Conservation (phyloP, 306 rosid species). For the Acacia crassicarpa region DNA sequence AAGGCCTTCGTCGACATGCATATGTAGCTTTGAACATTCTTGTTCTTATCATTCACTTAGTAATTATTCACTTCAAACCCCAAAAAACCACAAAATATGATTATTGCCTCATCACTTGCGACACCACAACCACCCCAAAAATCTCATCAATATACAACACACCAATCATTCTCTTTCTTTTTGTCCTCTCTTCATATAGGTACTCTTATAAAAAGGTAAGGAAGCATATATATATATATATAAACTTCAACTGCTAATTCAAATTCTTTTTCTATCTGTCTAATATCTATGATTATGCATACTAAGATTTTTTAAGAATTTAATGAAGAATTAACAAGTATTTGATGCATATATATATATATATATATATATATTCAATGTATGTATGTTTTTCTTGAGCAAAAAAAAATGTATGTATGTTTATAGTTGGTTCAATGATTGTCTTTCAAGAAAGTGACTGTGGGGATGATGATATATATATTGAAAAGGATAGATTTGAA, state of each 20-base stretch:
- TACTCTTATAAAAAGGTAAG: no score
- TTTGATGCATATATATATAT: no score
- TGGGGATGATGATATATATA: background rate
- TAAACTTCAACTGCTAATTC: no score
- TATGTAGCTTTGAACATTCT: conserved; percentile 40
- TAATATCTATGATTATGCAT: no score
- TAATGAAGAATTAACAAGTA: no score
- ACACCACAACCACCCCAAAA: background rate
- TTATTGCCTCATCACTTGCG: conserved; percentile 13
- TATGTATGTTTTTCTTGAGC: no score
- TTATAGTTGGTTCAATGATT: background rate
- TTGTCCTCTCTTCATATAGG: background rate
- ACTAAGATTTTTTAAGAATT: no score
- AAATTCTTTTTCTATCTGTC: no score
- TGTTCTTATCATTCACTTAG: conserved; percentile 12
- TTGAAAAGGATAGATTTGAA: background rate
- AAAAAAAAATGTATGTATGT: no score
- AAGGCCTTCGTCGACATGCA: conserved; percentile 42
- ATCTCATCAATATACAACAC: background rate
- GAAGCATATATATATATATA: no score
- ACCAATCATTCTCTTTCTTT: background rate
- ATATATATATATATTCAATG: background rate
- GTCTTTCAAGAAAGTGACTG: background rate
- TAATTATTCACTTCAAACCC: conserved; percentile 15
- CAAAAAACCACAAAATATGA: conserved; percentile 35